phyloP scores from a whole-genome alignment of 371 early-diverging fungal genomes.

The Mortierella polycephala region DNA sequence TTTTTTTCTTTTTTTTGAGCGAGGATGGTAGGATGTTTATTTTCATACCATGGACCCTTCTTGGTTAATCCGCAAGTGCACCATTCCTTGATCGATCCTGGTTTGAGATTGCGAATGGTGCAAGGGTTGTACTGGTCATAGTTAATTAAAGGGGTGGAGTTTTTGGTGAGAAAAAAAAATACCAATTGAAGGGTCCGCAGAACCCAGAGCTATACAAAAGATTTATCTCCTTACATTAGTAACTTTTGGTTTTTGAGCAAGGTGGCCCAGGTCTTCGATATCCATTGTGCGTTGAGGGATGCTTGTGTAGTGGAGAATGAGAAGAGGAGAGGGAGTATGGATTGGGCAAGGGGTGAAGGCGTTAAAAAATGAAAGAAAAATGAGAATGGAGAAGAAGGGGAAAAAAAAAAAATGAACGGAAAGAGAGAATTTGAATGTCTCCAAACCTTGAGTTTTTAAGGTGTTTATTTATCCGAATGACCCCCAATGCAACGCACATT shows the following conservation, averaged over 20 bases:
- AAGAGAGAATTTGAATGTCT: not conserved
- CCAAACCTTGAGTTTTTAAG: constrained; percentile 8
- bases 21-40: no score
- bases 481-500: not conserved
- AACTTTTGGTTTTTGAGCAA: constrained; percentile 44
- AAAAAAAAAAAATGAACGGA: not conserved
- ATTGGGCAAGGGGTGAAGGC: not conserved
- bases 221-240: constrained; percentile 33
- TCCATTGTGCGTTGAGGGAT: constrained; percentile 23
- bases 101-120: constrained; percentile 49
- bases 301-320: not conserved
- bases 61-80: constrained; percentile 57
- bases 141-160: not conserved
- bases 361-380: not conserved
- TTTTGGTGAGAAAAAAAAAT: not conserved
- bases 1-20: no score
- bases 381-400: constrained; percentile 1
- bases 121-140: constrained; percentile 52
- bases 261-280: constrained; percentile 52
- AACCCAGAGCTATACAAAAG: not conserved
- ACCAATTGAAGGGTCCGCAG: not conserved
- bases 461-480: constrained; percentile 16
- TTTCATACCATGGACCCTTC: constrained; percentile 52
- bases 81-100: constrained; percentile 57
- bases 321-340: not conserved